These are phyloP conservation scores for Phytophthora tentaculata DNA, from an alignment of 352 stramenopile genomes.

Conservation along the genomic window DNA sequence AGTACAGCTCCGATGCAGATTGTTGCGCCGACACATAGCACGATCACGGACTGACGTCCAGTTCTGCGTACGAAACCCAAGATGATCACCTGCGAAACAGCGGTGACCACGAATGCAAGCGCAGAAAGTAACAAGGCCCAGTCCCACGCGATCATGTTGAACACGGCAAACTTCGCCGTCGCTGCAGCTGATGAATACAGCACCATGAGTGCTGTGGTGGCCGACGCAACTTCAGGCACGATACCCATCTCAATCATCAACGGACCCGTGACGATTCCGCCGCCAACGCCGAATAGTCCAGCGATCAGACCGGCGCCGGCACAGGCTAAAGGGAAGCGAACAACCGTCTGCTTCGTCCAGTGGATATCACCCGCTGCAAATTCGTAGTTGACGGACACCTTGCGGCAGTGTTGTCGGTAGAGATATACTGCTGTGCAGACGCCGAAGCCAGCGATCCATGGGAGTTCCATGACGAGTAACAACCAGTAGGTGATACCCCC, in stretches of 20 bases:
- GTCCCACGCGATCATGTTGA: constrained; percentile 63
- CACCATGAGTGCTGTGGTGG: constrained; percentile 46
- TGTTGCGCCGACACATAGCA: constrained; percentile 58
- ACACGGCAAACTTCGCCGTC: constrained; percentile 62
- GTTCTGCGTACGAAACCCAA: constrained; percentile 56
- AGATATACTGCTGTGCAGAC: constrained; percentile 34
- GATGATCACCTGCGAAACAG: constrained; percentile 53
- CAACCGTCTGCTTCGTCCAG: constrained; percentile 48
- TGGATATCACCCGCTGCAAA: constrained; percentile 49
- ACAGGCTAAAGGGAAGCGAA: constrained; percentile 45
- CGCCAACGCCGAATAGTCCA: constrained; percentile 55
- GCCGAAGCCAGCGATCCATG: constrained; percentile 55
- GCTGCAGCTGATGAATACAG: constrained; percentile 63
- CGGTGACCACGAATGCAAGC: constrained; percentile 54
- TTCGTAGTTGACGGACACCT: constrained; percentile 47
- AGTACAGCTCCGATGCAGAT: constrained; percentile 49
- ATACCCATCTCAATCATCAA: constrained; percentile 43
- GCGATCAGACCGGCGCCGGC: constrained; percentile 51
- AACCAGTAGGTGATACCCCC: constrained; percentile 49
- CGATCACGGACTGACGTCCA: constrained; percentile 59
- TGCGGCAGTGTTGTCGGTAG: constrained; percentile 38
- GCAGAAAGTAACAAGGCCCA: constrained; percentile 46
- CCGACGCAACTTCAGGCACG: constrained; percentile 48
- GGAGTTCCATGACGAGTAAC: constrained; percentile 51
- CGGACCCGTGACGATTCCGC: constrained; percentile 35